A percentile compares a stretch with the other conserved stretches of the same genome.
Conservation (phyloP, 164 flowering plant genomes). For the Aristolochia fimbriata region DNA sequence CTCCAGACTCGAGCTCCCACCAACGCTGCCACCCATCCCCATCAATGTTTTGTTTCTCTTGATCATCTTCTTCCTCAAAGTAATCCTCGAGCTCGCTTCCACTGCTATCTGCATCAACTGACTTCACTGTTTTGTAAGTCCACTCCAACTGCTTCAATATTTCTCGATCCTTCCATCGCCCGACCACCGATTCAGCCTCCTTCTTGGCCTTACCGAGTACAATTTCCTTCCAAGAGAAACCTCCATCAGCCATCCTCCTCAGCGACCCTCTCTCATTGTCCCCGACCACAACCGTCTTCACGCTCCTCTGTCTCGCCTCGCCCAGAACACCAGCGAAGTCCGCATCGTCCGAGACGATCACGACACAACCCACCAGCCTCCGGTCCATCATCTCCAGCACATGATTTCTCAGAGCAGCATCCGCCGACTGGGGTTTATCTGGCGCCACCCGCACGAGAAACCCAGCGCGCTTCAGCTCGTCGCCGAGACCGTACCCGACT, state of each 20-base stretch:
- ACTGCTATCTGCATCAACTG: constrained; percentile 21
- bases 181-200: constrained; percentile 53
- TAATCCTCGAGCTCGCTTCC: constrained; percentile 16
- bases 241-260: constrained; percentile 66
- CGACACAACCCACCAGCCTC: constrained; percentile 42
- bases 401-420: constrained; percentile 50
- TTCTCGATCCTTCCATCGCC: constrained; percentile 77
- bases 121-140: constrained; percentile 49
- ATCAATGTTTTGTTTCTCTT: constrained; percentile 33
- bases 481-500: constrained; percentile 64
- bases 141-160: constrained; percentile 71
- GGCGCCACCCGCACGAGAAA: constrained; percentile 53
- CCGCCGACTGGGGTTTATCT: constrained; percentile 68
- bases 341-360: constrained; percentile 83
- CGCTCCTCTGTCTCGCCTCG: constrained; percentile 65
- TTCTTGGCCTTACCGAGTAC: constrained; percentile 71
- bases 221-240: constrained; percentile 71
- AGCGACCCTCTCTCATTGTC: constrained; percentile 52
- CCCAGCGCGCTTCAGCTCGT: constrained; percentile 77
- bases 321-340: constrained; percentile 57
- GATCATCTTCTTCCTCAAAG: constrained; percentile 12
- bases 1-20: neutral
- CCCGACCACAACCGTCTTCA: constrained; percentile 83
- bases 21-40: constrained; percentile 51
- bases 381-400: constrained; percentile 73